Evolutionary conservation across 768 basidiomycete genomes (phyloP).

Genomic region (Hebeloma cylindrosporum): DNA sequence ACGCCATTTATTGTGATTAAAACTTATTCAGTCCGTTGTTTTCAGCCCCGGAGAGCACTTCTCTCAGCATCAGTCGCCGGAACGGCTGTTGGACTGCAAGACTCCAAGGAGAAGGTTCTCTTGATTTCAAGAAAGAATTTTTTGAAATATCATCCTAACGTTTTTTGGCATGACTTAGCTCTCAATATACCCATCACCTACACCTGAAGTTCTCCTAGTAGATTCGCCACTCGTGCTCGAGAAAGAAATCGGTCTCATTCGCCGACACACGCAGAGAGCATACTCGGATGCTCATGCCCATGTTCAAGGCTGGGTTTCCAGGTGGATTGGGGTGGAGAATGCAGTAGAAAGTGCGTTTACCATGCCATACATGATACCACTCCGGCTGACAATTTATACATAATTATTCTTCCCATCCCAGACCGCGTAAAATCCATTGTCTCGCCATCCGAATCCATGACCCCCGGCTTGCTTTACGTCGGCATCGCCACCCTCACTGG

Average conservation of each 20-base stretch:
- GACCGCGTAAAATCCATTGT: constrained; percentile 83
- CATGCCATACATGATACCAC: background rate
- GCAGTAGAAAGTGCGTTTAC: constrained; percentile 73
- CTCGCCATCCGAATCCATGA: constrained; percentile 77
- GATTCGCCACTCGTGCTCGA: constrained; percentile 79
- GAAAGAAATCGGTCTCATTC: constrained; percentile 67
- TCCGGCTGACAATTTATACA: background rate
- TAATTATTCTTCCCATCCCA: constrained; percentile 28
- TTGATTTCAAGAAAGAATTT: background rate
- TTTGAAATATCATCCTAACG: background rate
- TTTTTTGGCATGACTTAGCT: constrained; percentile 47
- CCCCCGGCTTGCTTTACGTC: constrained; percentile 88
- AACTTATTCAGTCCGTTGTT: background rate
- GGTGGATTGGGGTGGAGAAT: constrained; percentile 86
- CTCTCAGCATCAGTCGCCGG: constrained; percentile 34
- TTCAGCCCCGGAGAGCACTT: constrained; percentile 36
- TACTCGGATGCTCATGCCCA: constrained; percentile 59
- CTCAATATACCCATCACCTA: constrained; percentile 74
- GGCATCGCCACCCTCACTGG: constrained; percentile 87
- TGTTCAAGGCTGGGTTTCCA: constrained; percentile 71
- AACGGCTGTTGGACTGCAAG: constrained; percentile 31
- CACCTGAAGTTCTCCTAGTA: constrained; percentile 65
- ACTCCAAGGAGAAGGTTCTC: constrained; percentile 33
- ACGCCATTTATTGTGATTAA: background rate
- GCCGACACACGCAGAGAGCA: constrained; percentile 57